A percentile compares a stretch with the other conserved stretches of the same genome.
These are phyloP conservation scores for Dacryopinax primogenitus DNA, from an alignment of 768 basidiomycete genomes.

Conservation along the genomic window DNA sequence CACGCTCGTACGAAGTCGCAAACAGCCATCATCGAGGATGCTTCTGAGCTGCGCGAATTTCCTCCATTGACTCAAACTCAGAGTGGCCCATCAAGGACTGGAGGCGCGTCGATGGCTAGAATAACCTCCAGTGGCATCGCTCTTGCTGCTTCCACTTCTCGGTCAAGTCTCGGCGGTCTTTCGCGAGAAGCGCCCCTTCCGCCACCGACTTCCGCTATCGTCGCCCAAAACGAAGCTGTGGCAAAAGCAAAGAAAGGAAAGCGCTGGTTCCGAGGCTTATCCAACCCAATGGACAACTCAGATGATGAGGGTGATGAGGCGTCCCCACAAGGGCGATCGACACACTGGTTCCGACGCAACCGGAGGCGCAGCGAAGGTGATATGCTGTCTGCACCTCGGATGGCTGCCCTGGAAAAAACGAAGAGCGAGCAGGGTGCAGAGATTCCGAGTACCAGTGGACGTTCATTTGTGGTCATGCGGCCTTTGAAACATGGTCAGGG, in stretches of 20 bases:
- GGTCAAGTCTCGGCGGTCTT: neutral
- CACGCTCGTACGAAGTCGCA: slow-evolving; percentile 70
- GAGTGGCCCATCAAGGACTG: neutral
- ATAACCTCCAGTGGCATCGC: neutral
- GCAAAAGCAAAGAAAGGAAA: neutral
- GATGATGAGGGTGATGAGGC: neutral
- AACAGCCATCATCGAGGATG: slow-evolving; percentile 69
- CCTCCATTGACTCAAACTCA: neutral
- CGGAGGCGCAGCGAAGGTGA: slow-evolving; percentile 4
- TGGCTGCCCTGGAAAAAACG: neutral
- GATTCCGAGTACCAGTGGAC: neutral
- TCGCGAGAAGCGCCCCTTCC: neutral
- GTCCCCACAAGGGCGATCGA: neutral
- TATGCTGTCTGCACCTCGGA: neutral
- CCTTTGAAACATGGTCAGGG: neutral
- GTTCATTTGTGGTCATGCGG: neutral
- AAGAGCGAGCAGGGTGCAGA: neutral
- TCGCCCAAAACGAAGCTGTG: neutral
- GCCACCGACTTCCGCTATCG: neutral
- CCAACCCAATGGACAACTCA: neutral
- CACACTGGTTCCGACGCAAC: slow-evolving; percentile 4
- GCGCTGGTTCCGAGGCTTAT: slow-evolving; percentile 3
- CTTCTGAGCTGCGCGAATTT: slow-evolving; percentile 22
- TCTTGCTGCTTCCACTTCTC: neutral
- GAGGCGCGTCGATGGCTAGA: neutral